Percentiles rank a stretch among this genome's conserved stretches.
These are phyloP conservation scores for Aristolochia californica DNA, from an alignment of 164 flowering plant genomes.

Conservation along the genomic window DNA sequence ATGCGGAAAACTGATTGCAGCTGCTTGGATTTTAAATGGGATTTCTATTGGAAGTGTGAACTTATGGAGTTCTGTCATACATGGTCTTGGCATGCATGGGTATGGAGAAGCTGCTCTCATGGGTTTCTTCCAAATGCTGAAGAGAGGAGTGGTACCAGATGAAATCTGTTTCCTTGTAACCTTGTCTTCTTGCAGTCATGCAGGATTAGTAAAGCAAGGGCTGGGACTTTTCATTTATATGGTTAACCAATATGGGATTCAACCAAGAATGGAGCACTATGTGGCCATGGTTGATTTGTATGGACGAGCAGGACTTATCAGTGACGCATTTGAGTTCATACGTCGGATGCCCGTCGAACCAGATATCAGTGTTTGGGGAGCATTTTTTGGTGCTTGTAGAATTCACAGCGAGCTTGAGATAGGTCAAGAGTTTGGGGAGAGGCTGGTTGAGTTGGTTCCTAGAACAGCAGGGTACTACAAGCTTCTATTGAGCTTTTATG, in stretches of 20 bases:
- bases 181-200: slow-evolving; percentile 11
- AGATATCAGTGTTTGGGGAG: slow-evolving; percentile 9
- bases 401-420: slow-evolving; percentile 9
- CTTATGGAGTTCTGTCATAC: slow-evolving; percentile 13
- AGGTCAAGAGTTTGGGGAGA: not conserved
- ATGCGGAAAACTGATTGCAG: slow-evolving; percentile 10
- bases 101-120: slow-evolving; percentile 9
- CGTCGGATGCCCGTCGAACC: slow-evolving; percentile 9
- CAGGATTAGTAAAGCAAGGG: slow-evolving; percentile 8
- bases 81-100: slow-evolving; percentile 15
- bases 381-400: slow-evolving; percentile 13
- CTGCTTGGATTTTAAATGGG: slow-evolving; percentile 3
- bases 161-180: slow-evolving; percentile 6
- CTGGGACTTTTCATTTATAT: slow-evolving; percentile 7
- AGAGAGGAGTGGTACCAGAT: slow-evolving; percentile 15
- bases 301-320: slow-evolving; percentile 11
- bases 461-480: slow-evolving; percentile 8
- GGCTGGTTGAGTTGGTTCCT: slow-evolving; percentile 4
- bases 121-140: slow-evolving; percentile 15
- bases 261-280: slow-evolving; percentile 14
- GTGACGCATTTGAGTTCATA: slow-evolving; percentile 11
- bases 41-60: slow-evolving; percentile 6
- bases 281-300: slow-evolving; percentile 8
- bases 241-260: slow-evolving; percentile 3
- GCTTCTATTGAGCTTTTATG: slow-evolving; percentile 9